Base-by-base conservation (phyloP, 169 alveolate genomes). In the Besnoitia besnoiti region DNA sequence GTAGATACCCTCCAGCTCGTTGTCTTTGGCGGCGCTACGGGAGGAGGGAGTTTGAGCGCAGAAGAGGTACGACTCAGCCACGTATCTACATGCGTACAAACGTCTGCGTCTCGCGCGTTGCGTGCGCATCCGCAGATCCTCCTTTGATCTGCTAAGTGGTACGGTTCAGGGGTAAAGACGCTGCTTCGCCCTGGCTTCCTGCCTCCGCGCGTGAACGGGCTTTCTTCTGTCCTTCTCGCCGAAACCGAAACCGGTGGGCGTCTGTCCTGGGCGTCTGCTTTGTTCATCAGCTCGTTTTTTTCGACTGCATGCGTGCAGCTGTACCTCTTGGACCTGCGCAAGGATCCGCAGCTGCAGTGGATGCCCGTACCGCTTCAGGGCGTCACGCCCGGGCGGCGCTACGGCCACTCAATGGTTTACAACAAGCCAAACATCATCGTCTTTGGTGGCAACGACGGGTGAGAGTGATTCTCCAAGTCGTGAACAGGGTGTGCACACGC, bases 21-120 rank as follows among this genome's bases (percentile, higher is more conserved):
- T 14, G 96, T 99, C 80, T 99, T 98, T 94, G 99, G 99, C 33
- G 99, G 99, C 10, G 99, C 99, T 47, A 98, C 99, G 35, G 99
- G 99, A 47, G 99, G 99, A 33, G 99, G 99, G 10, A 97, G 99
- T 88, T 96, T 99, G 67, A 98, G 99, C 44, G 97, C 99, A 42
- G 99, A 98, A 94, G 99, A 98, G 92, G 96, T 94, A 80, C 55
- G 44, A 7, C 50, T 19, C 40, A 24, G 21, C 12, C 44, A 67
- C 80, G 42, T n/a, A 67, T n/a, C n/a, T n/a, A n/a, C n/a, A n/a
- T n/a, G n/a, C n/a, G n/a, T n/a, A n/a, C n/a, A n/a, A n/a, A n/a
- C n/a, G n/a, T n/a, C n/a, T n/a, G n/a, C n/a, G n/a, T n/a, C n/a
- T n/a, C n/a, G n/a, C n/a, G n/a, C n/a, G n/a, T n/a, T n/a, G n/a